phyloP scores from a whole-genome alignment of 2,329 filamentous ascomycete species.

The Erysiphe pulchra region DNA sequence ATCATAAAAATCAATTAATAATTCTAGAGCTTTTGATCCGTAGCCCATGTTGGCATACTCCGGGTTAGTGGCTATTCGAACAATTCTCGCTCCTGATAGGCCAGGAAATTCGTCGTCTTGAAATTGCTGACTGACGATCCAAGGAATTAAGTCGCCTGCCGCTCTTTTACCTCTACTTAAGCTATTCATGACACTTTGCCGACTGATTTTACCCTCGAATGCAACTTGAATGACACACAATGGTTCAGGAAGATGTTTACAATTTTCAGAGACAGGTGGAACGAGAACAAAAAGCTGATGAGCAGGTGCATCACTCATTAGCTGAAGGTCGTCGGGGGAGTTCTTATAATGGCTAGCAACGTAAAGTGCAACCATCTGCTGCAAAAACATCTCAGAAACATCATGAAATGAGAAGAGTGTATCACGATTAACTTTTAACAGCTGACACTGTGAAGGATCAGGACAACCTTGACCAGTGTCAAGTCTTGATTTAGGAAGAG shows the following conservation, averaged over 20 bases:
- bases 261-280: conserved; percentile 54
- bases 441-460: conserved; percentile 72
- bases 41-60: conserved; percentile 88
- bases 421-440: conserved; percentile 85
- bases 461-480: conserved; percentile 36
- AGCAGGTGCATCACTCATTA: conserved; percentile 93
- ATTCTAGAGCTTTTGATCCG: conserved; percentile 63
- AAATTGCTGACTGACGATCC: conserved; percentile 94
- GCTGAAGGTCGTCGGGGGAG: conserved; percentile 86
- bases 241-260: conserved; percentile 64
- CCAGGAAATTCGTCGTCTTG: conserved; percentile 92
- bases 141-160: conserved; percentile 82
- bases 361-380: conserved; percentile 95
- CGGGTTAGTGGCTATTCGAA: conserved; percentile 88
- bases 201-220: conserved; percentile 83
- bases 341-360: conserved; percentile 98
- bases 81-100: conserved; percentile 72
- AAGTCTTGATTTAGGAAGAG: conserved; percentile 32
- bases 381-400: conserved; percentile 86
- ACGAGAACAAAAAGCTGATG: conserved; percentile 92
- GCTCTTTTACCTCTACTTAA: conserved; percentile 72
- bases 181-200: conserved; percentile 72
- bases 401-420: conserved; percentile 96
- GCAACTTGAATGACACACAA: conserved; percentile 87
- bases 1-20: conserved; percentile 81